These are phyloP conservation scores for Candida broadrunensis DNA, from an alignment of 805 yeast species.

Conservation along the genomic window DNA sequence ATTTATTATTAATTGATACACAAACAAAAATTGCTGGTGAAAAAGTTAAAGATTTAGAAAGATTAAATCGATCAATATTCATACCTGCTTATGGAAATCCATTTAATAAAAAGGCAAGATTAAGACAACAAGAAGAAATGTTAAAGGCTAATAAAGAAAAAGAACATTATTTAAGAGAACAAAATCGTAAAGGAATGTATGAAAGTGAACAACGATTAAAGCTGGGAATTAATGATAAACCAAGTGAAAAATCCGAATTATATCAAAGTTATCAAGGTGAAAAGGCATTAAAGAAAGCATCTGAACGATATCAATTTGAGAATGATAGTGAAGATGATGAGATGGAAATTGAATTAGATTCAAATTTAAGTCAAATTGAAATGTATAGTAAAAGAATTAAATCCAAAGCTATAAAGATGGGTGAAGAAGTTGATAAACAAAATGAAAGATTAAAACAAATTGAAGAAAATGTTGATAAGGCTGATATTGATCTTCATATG, in stretches of 20 bases:
- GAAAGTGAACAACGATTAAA: slow-evolving; percentile 69
- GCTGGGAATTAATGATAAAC: slow-evolving; percentile 49
- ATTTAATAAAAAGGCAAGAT: slow-evolving; percentile 76
- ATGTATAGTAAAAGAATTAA: slow-evolving; percentile 68
- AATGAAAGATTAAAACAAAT: slow-evolving; percentile 69
- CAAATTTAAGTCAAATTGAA: slow-evolving; percentile 76
- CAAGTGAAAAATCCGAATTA: slow-evolving; percentile 37
- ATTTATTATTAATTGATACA: slow-evolving; percentile 71
- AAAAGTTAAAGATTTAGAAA: slow-evolving; percentile 74
- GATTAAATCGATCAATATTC: slow-evolving; percentile 77
- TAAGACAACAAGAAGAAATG: slow-evolving; percentile 69
- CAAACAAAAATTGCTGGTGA: slow-evolving; percentile 82
- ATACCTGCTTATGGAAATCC: slow-evolving; percentile 79
- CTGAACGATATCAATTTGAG: slow-evolving; percentile 76
- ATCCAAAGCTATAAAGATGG: slow-evolving; percentile 67
- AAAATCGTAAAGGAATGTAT: slow-evolving; percentile 55
- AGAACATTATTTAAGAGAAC: slow-evolving; percentile 61
- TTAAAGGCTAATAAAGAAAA: slow-evolving; percentile 59
- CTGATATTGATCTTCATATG: slow-evolving; percentile 80
- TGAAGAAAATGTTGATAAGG: slow-evolving; percentile 78
- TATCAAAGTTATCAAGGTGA: slow-evolving; percentile 52
- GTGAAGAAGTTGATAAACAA: slow-evolving; percentile 77
- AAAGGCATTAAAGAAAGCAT: slow-evolving; percentile 46
- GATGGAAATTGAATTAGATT: slow-evolving; percentile 82
- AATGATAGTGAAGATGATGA: slow-evolving; percentile 92